Percentiles rank a stretch among this genome's conserved stretches.
phyloP scores from a whole-genome alignment of 176 grass and related monocot genomes.

The Oryza glumipatula region DNA sequence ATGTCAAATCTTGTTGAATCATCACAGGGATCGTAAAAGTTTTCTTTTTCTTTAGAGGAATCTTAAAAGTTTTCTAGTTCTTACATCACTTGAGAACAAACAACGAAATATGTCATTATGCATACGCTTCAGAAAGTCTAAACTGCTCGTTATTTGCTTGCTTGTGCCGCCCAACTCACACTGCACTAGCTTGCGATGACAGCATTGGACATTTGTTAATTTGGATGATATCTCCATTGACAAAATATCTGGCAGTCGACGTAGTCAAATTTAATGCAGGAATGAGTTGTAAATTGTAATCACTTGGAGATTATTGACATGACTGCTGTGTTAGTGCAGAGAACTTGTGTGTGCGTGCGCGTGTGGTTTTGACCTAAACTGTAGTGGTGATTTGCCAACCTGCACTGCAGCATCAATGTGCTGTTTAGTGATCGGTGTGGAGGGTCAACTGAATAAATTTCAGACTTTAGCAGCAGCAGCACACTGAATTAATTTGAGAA shows the following conservation, averaged over 20 bases:
- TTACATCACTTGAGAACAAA: background rate
- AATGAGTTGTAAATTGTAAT: background rate
- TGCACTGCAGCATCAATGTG: background rate
- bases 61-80: background rate
- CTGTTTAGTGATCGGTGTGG: background rate
- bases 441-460: background rate
- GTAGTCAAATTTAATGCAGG: background rate
- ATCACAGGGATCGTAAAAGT: background rate
- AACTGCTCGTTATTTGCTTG: background rate
- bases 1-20: background rate
- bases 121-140: background rate
- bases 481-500: background rate
- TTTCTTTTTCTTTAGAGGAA: background rate
- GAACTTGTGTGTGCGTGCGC: background rate
- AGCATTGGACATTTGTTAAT: background rate
- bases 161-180: background rate
- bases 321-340: background rate
- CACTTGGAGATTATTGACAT: background rate
- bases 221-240: background rate
- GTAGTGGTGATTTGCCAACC: background rate
- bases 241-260: background rate
- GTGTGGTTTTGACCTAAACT: background rate
- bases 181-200: background rate
- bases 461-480: background rate
- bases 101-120: background rate